These are phyloP conservation scores for Fusarium sp. DNA, from an alignment of 2,329 filamentous ascomycete genomes.

Conservation along the genomic window DNA sequence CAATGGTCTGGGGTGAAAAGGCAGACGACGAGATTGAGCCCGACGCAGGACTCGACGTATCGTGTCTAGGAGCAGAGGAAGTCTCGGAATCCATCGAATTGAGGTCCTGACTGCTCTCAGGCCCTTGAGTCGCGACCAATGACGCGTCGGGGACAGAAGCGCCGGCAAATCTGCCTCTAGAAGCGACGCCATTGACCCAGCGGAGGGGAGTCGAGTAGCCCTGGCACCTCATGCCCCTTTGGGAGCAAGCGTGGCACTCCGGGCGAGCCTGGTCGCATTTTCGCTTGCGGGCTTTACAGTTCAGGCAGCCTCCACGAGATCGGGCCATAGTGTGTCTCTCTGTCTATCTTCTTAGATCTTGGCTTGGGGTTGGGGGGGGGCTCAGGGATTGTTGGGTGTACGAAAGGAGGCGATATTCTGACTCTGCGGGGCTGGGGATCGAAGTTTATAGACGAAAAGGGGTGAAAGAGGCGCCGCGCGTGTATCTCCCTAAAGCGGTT, in stretches of 20 bases:
- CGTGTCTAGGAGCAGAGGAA: constrained; percentile 5
- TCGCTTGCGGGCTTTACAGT: constrained; percentile 41
- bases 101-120: not conserved
- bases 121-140: not conserved
- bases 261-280: constrained; percentile 42
- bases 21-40: not conserved
- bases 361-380: not conserved
- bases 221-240: constrained; percentile 35
- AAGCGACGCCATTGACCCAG: constrained; percentile 42
- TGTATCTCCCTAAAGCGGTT: constrained; percentile 7
- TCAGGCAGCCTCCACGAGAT: constrained; percentile 41
- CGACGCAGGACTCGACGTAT: constrained; percentile 19
- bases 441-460: constrained; percentile 40
- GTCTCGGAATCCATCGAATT: not conserved
- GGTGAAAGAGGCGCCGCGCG: constrained; percentile 42
- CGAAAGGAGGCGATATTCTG: not conserved
- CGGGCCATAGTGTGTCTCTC: constrained; percentile 24
- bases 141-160: constrained; percentile 30
- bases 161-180: constrained; percentile 39
- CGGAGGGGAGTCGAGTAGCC: constrained; percentile 37
- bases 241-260: constrained; percentile 31
- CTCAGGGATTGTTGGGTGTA: not conserved
- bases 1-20: constrained; percentile 13
- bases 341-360: not conserved
- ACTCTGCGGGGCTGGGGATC: not conserved